These are phyloP conservation scores for Colletotrichum acutatum DNA, from an alignment of 2,329 filamentous ascomycete species.

Conservation along the genomic window DNA sequence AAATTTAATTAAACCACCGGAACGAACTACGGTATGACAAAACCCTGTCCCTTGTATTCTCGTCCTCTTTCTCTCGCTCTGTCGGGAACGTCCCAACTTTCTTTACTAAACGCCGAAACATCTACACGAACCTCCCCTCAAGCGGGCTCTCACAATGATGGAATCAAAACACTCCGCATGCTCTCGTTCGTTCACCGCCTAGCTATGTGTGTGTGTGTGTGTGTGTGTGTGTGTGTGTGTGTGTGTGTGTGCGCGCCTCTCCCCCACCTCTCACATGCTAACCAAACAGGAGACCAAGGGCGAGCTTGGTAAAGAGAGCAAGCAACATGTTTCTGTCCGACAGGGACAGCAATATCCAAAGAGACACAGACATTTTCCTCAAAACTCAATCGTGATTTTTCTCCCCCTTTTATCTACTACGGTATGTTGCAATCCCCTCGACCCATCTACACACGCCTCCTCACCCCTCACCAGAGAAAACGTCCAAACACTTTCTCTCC, in stretches of 20 bases:
- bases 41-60: not conserved
- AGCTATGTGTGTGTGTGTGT: not conserved
- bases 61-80: not conserved
- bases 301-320: no score
- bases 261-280: no score
- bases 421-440: no score
- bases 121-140: not conserved
- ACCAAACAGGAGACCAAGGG: no score
- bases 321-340: not conserved
- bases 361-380: not conserved
- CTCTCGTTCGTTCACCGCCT: not conserved
- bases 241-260: not conserved
- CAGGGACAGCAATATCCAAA: not conserved
- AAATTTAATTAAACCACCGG: not conserved
- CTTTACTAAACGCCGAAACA: not conserved
- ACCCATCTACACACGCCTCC: no score
- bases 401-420: no score
- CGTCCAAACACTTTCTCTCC: no score
- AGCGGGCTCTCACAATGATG: not conserved
- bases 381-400: not conserved
- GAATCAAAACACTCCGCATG: not conserved
- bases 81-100: not conserved
- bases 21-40: not conserved
- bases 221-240: not conserved
- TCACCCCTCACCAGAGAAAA: no score